Evolutionary conservation across 2,329 filamentous ascomycete species (phyloP).

Genomic region (Trichoderma sp.): DNA sequence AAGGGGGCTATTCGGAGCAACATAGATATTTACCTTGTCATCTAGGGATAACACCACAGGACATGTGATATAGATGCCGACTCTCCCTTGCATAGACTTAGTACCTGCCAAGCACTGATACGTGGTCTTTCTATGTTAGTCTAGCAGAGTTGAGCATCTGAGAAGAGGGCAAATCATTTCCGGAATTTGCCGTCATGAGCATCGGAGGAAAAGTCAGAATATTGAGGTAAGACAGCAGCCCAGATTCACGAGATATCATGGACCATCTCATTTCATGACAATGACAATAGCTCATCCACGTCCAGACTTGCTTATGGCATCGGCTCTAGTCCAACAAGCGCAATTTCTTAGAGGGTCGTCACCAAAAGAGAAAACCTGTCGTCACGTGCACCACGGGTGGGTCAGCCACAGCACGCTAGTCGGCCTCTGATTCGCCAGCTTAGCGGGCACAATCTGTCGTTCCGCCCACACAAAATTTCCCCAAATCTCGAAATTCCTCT

Average conservation of each 20-base stretch:
- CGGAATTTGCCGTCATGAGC: background rate
- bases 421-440: conserved; percentile 35
- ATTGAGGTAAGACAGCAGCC: background rate
- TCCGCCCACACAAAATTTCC: conserved; percentile 43
- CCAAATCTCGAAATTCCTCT: conserved; percentile 42
- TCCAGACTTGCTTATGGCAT: background rate
- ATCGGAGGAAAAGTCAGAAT: background rate
- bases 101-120: background rate
- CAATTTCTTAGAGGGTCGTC: background rate
- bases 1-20: background rate
- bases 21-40: background rate
- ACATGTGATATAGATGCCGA: background rate
- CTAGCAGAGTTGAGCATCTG: background rate
- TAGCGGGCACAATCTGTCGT: conserved; percentile 38
- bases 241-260: background rate
- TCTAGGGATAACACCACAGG: too few relatives aligned
- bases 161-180: fast-evolving
- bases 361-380: background rate
- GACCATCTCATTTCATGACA: background rate
- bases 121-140: background rate
- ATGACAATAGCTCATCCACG: background rate
- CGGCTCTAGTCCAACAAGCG: background rate
- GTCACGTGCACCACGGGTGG: conserved; percentile 16
- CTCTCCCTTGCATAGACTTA: background rate
- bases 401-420: background rate